These are phyloP conservation scores for Arachis stenosperma DNA, from an alignment of 306 rosid genomes.

Conservation along the genomic window DNA sequence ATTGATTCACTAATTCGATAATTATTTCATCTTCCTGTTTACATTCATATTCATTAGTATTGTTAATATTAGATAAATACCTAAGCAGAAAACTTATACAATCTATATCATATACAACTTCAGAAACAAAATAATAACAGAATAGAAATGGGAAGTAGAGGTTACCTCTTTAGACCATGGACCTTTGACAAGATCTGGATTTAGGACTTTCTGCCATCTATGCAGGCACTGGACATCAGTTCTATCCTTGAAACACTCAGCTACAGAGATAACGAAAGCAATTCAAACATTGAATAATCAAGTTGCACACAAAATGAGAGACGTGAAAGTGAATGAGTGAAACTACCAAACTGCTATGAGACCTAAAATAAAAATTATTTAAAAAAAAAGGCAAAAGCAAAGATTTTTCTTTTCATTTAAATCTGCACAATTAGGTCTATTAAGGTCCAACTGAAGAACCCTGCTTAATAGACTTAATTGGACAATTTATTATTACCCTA, in stretches of 20 bases:
- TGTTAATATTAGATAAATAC: slow-evolving; percentile 33
- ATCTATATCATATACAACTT: neutral
- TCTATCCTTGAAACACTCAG: slow-evolving; percentile 93
- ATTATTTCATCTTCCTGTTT: slow-evolving; percentile 90
- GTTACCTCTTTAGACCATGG: slow-evolving; percentile 99
- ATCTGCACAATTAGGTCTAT: neutral
- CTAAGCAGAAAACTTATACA: slow-evolving; percentile 4
- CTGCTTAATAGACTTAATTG: no score
- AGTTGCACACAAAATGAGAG: slow-evolving; percentile 4
- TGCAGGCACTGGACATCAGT: slow-evolving; percentile 99
- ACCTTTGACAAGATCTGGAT: slow-evolving; percentile 97
- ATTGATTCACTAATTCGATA: slow-evolving; percentile 70
- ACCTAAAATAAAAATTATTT: neutral
- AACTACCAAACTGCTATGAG: slow-evolving; percentile 1
- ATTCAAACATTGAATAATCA: slow-evolving; percentile 16
- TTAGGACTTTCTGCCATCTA: slow-evolving; percentile 99
- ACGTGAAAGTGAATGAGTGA: neutral
- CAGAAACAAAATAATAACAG: slow-evolving; percentile 26
- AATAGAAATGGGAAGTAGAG: slow-evolving; percentile 16
- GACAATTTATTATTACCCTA: neutral
- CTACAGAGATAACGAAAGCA: slow-evolving; percentile 55
- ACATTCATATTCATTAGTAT: slow-evolving; percentile 37
- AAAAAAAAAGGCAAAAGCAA: neutral
- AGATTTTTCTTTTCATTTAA: slow-evolving; percentile 1
- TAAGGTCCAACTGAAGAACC: no score